Base-by-base conservation (phyloP, 2,329 filamentous ascomycete genomes). In the Colletotrichum lentis region DNA sequence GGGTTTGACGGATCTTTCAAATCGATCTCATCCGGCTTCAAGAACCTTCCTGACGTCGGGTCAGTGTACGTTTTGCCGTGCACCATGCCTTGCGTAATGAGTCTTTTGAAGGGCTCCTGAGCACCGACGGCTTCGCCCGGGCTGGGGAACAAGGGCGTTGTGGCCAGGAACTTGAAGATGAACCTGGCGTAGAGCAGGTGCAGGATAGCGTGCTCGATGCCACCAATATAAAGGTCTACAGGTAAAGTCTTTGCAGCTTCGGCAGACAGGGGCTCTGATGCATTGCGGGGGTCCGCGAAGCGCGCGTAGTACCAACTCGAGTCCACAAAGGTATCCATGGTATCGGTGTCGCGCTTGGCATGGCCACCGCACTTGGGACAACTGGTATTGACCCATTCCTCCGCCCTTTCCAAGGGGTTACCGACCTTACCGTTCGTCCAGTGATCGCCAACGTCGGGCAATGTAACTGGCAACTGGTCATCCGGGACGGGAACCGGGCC, bases 311-410 rank as follows among this genome's bases (percentile, higher is more conserved):
- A 97, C 94, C 94, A 97, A 62, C 93, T 96, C 1, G 93, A 97
- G 79, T 97, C 94, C 69, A 97, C 94, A 79, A 97, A 97, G 0
- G 94, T 97, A 77, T 97, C 94, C 94, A 97, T 97, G 3, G 94
- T 97, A 76, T 97, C 94, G 0, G 94, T 97, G 71, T 97, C 94
- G 71, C 94, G 86, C 76, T 88, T 91, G 7, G 92, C 94, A 27
- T 87, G 80, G 1, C 86, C 84, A 18, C 85, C 81, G 73, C 94
- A 97, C 72, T 86, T 86, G 5, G 94, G 94, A 75, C 94, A 97
- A 3, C 83, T 77, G 0, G 89, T 91, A 73, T 94, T 88, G 53
- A 93, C 83, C 89, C 93, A 97, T 8, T 90, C 87, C 14, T 88
- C 80, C 1, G 89, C 88, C 22, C 86, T 84, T 71, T 92, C 91